Percentiles rank a stretch among this genome's conserved stretches.
phyloP scores from a whole-genome alignment of 2,329 filamentous ascomycete species.

The Elsinoe perseae region DNA sequence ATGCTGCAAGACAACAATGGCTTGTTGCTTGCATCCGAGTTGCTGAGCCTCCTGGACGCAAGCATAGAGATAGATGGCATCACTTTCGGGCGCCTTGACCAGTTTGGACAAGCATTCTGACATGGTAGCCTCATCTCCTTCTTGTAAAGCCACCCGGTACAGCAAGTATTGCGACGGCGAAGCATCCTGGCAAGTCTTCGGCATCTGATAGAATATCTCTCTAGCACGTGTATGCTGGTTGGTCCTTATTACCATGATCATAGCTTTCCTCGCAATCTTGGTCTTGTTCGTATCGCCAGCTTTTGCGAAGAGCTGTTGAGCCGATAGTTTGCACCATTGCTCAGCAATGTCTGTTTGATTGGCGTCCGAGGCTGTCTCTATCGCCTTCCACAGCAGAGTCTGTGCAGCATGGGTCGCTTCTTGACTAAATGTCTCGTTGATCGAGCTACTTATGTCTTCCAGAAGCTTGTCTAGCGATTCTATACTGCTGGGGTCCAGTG shows the following conservation, averaged over 20 bases:
- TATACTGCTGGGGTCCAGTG: constrained; percentile 28
- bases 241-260: constrained; percentile 59
- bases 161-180: constrained; percentile 64
- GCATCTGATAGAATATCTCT: constrained; percentile 52
- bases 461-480: constrained; percentile 37
- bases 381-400: constrained; percentile 70
- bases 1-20: constrained; percentile 51
- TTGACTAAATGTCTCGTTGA: constrained; percentile 45
- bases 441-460: constrained; percentile 40
- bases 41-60: constrained; percentile 71
- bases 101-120: constrained; percentile 56
- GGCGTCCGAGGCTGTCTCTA: constrained; percentile 53
- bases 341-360: constrained; percentile 50
- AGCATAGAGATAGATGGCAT: constrained; percentile 63
- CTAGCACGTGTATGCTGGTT: constrained; percentile 49
- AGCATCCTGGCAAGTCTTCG: constrained; percentile 50
- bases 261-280: constrained; percentile 66
- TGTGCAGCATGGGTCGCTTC: constrained; percentile 60
- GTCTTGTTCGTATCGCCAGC: constrained; percentile 58
- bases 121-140: constrained; percentile 49
- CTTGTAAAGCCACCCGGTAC: constrained; percentile 62
- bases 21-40: constrained; percentile 53
- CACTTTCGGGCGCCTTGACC: constrained; percentile 44
- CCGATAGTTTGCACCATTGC: constrained; percentile 63
- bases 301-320: constrained; percentile 59